These are phyloP conservation scores for Porpolomopsis calyptriformis DNA, from an alignment of 768 basidiomycete genomes.

Conservation along the genomic window DNA sequence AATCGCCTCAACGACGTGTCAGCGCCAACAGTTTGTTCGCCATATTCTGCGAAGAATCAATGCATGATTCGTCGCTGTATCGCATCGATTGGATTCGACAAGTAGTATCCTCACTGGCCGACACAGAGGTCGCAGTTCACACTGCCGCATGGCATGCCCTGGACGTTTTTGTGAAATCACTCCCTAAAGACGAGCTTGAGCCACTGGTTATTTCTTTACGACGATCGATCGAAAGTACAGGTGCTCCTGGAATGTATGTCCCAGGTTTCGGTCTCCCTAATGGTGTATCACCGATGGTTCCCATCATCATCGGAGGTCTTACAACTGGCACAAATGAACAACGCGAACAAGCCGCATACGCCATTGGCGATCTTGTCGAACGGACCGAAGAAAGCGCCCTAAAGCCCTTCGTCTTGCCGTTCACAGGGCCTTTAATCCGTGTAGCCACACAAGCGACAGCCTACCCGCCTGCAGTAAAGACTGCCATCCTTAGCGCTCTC, in stretches of 20 bases:
- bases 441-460: conserved; percentile 85
- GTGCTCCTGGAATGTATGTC: conserved; percentile 63
- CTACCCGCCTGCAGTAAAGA: conserved; percentile 89
- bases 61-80: conserved; percentile 75
- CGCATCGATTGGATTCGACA: conserved; percentile 92
- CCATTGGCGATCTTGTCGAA: conserved; percentile 92
- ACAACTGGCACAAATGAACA: conserved; percentile 93
- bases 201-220: conserved; percentile 83
- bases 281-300: conserved; percentile 74
- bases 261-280: conserved; percentile 82
- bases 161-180: conserved; percentile 78
- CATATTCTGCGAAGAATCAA: conserved; percentile 73
- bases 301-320: conserved; percentile 84
- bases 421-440: conserved; percentile 92
- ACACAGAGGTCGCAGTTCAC: conserved; percentile 62
- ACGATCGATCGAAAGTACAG: conserved; percentile 76
- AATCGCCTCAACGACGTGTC: conserved; percentile 57
- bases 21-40: conserved; percentile 73
- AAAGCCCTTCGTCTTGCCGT: conserved; percentile 91
- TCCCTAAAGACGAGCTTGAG: conserved; percentile 90
- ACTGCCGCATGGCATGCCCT: conserved; percentile 75
- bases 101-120: conserved; percentile 74
- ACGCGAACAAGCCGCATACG: conserved; percentile 89
- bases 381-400: conserved; percentile 70
- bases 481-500: conserved; percentile 79